Evolutionary conservation across 306 rosid species (phyloP).

Genomic region (Acacia crassicarpa): DNA sequence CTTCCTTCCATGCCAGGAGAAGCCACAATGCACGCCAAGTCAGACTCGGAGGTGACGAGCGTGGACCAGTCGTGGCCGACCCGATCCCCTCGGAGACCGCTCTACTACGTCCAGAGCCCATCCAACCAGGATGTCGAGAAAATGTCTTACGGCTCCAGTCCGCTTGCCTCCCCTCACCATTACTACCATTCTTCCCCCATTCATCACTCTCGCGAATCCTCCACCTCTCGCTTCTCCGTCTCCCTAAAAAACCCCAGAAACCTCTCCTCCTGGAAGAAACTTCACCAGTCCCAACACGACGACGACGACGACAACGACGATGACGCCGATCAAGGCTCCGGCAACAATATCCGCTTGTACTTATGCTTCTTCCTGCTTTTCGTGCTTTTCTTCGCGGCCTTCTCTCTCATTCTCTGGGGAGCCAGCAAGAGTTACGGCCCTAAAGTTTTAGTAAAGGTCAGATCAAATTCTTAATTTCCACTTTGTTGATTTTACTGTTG

Average conservation of each 20-base stretch:
- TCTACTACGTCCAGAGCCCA: constrained; percentile 94
- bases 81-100: constrained; percentile 75
- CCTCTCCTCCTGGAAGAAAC: constrained; percentile 61
- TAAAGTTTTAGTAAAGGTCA: constrained; percentile 55
- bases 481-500: not conserved
- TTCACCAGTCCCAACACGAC: constrained; percentile 29
- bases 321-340: not conserved
- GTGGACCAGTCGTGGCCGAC: constrained; percentile 71
- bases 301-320: constrained; percentile 32
- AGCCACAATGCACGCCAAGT: constrained; percentile 67
- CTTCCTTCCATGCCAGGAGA: not conserved
- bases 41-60: constrained; percentile 86
- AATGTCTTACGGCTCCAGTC: constrained; percentile 94
- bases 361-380: constrained; percentile 58
- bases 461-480: not conserved
- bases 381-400: constrained; percentile 50
- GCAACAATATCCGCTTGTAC: constrained; percentile 49
- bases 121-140: constrained; percentile 90
- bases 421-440: constrained; percentile 83
- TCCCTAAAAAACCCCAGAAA: constrained; percentile 63
- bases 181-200: constrained; percentile 80
- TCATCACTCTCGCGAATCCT: constrained; percentile 97
- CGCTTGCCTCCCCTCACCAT: constrained; percentile 70
- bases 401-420: constrained; percentile 84
- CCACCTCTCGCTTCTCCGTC: constrained; percentile 89